Base-by-base conservation (phyloP, 805 yeast genomes). In the Monosporozyma aerobia region DNA sequence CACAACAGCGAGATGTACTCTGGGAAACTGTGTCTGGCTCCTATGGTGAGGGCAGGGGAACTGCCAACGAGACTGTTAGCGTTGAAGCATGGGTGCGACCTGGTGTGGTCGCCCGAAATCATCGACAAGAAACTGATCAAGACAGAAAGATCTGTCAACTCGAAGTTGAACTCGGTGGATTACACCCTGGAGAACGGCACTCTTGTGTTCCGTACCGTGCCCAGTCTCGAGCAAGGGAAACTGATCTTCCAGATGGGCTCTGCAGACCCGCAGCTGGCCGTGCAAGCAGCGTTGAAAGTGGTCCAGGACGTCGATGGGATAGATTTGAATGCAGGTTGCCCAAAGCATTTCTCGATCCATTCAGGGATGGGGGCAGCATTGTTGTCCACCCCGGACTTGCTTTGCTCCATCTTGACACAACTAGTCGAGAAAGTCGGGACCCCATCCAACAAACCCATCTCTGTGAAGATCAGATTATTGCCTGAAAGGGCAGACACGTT, bases 331-430 rank as follows among this genome's bases (percentile, higher is more conserved):
- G 89, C 96, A 30, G 99, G 99, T 5, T 94, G 99, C 70, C 99
- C 99, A 3, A 94, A 92, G 66, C 97, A 90, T 59, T 94, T 94
- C 63, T 86, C 95, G 1, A 77, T 90, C 2, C 99, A 94, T 68
- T 77, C 95, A 0, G 99, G 99, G 0, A 94, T 94, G 98, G 99
- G 99, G 5, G 96, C 98, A 2, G 97, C 96, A 0, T 73, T 94
- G 47, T 73, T 94, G 52, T 73, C 76, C 33, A 87, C 90, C 0
- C 97, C 98, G 0, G 96, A 87, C 46, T 70, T 79, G 40, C 73
- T 94, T 16, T 85, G 84, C 57, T 75, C 76, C 14, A 94, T 94
- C 32, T 70, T 94, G 55, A 68, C 69, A 3, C 76, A 77, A 7
- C 70, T 94, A 48, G 97, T 94, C 1, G 76, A 76, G 25, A 74